A percentile compares a stretch with the other conserved stretches of the same genome.
phyloP scores from a whole-genome alignment of 768 basidiomycete species.

The Mycena floridula region DNA sequence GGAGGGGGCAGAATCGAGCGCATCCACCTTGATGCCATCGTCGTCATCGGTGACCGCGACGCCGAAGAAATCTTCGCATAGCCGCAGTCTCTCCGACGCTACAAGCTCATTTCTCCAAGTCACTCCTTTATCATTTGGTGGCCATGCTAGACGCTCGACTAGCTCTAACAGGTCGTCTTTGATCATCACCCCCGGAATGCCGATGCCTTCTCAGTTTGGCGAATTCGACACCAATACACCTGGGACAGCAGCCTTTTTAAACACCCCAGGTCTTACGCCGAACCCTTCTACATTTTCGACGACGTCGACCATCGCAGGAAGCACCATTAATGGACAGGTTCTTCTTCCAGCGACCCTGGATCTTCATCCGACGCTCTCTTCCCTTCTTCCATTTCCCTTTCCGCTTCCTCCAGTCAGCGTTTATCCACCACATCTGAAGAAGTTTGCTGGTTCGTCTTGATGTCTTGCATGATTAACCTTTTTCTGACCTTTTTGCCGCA shows the following conservation, averaged over 20 bases:
- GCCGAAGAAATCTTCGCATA: slow-evolving; percentile 3
- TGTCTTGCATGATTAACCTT: not conserved
- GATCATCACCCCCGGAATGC: not conserved
- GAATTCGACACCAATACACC: not conserved
- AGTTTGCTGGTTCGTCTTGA: too few species aligned
- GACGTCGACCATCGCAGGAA: not conserved
- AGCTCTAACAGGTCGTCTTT: not conserved
- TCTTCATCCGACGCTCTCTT: slow-evolving; percentile 59
- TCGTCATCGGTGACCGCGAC: slow-evolving; percentile 22
- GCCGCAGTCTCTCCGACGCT: slow-evolving; percentile 1
- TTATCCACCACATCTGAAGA: not conserved
- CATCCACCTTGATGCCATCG: slow-evolving; percentile 19
- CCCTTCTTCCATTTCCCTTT: slow-evolving; percentile 22
- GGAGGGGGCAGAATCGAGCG: slow-evolving; percentile 17
- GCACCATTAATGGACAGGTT: not conserved
- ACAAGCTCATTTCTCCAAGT: slow-evolving; percentile 1
- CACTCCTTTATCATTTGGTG: not conserved
- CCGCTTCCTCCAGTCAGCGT: not conserved
- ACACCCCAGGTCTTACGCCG: not conserved
- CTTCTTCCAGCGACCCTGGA: slow-evolving; percentile 46
- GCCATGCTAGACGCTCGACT: not conserved
- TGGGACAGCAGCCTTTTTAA: not conserved
- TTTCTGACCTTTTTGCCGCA: slow-evolving; percentile 4
- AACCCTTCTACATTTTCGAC: too few species aligned
- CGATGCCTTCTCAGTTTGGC: not conserved